phyloP scores from a whole-genome alignment of 352 stramenopile species.

The Pythium utonaiense region DNA sequence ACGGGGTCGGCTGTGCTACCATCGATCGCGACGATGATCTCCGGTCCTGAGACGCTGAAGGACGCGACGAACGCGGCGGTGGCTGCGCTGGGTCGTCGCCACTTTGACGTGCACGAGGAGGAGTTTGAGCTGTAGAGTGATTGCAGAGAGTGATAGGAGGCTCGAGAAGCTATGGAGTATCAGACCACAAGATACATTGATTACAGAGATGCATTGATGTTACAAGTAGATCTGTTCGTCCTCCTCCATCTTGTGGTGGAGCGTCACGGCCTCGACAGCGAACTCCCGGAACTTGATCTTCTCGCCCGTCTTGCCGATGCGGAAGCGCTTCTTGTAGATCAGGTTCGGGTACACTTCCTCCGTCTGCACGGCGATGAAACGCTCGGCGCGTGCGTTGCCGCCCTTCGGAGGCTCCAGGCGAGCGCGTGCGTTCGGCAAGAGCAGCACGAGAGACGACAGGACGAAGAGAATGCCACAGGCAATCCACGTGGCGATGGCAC shows the following conservation, averaged over 20 bases:
- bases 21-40: conserved; percentile 15
- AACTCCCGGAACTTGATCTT: conserved; percentile 75
- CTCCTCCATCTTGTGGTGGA: conserved; percentile 69
- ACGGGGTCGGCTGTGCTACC: no score
- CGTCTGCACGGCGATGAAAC: conserved; percentile 64
- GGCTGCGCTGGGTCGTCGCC: not conserved
- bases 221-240: conserved; percentile 66
- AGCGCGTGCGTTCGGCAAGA: conserved; percentile 31
- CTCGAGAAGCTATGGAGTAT: no score
- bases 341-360: conserved; percentile 73
- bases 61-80: conserved; percentile 9
- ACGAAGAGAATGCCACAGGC: conserved; percentile 38
- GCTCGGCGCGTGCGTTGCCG: conserved; percentile 36
- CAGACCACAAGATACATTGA: no score
- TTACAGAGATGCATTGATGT: not conserved
- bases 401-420: conserved; percentile 9
- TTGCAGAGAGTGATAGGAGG: no score
- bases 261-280: conserved; percentile 47
- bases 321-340: conserved; percentile 76
- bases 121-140: conserved; percentile 25
- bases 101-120: conserved; percentile 20
- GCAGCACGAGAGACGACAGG: conserved; percentile 44
- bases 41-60: conserved; percentile 16
- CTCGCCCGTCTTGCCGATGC: conserved; percentile 65
- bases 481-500: conserved; percentile 46